Conservation (phyloP, 345 rosid genomes). For the Populus deltoides region DNA sequence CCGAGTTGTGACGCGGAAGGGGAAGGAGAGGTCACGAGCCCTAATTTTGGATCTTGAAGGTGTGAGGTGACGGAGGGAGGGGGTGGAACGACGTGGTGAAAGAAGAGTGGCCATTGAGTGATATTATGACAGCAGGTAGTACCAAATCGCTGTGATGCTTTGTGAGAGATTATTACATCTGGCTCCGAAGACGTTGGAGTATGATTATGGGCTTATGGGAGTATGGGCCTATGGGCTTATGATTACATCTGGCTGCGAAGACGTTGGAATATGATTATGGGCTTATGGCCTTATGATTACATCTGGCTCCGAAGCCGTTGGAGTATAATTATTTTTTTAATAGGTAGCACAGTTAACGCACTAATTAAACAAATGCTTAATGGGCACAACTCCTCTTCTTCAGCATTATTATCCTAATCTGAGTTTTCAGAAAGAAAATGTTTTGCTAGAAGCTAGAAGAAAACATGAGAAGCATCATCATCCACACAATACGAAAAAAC, state of each 20-base stretch:
- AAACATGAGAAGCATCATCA: too few relatives aligned
- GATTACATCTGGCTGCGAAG: too few relatives aligned
- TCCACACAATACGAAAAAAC: too few relatives aligned
- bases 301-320: too few relatives aligned
- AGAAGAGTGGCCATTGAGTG: not conserved
- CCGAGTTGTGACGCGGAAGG: not conserved
- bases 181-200: not conserved
- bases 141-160: too few relatives aligned
- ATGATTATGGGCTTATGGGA: not conserved
- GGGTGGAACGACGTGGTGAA: conserved; percentile 11
- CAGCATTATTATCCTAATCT: not conserved
- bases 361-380: not conserved
- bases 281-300: too few relatives aligned
- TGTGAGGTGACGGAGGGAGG: not conserved
- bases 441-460: not conserved
- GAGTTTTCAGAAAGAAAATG: too few relatives aligned
- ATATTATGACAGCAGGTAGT: not conserved
- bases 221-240: too few relatives aligned
- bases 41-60: not conserved
- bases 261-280: too few relatives aligned
- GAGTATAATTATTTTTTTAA: too few relatives aligned
- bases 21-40: not conserved
- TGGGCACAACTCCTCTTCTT: not conserved
- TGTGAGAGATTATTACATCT: not conserved
- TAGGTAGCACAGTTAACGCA: not conserved